Conservation (phyloP, 208 protist genomes). For the Tetramitus jugosus region DNA sequence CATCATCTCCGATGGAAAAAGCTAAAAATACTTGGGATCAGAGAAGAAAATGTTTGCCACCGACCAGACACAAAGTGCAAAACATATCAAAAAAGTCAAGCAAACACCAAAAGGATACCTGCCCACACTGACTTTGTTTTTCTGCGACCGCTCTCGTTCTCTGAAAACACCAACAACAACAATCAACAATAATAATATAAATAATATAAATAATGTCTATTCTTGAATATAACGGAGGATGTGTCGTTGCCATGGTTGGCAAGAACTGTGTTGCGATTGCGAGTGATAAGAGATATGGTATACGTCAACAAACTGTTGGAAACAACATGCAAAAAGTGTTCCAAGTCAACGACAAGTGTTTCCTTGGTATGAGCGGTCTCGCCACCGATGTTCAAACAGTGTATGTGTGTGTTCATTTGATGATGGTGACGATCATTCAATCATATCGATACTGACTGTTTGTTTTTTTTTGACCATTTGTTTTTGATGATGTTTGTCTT, state of each 20-base stretch:
- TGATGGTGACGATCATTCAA: constrained; percentile 64
- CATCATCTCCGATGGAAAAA: no score
- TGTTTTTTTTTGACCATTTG: constrained; percentile 9
- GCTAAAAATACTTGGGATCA: no score
- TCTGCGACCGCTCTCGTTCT: no score
- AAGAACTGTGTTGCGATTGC: constrained; percentile 97
- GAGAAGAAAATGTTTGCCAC: no score
- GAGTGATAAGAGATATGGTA: constrained; percentile 86
- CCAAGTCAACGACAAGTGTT: constrained; percentile 79
- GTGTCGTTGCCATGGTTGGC: constrained; percentile 91
- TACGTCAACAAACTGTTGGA: constrained; percentile 86
- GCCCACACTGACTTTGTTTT: no score
- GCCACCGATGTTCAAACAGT: constrained; percentile 93
- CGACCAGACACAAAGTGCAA: no score
- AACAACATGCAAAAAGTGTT: constrained; percentile 90
- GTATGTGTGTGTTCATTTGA: constrained; percentile 71
- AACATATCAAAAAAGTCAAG: no score
- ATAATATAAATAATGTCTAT: constrained; percentile 7
- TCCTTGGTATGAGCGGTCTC: constrained; percentile 89
- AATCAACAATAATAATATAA: no score
- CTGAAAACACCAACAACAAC: no score
- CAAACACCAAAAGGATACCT: no score
- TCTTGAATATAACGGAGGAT: constrained; percentile 85
- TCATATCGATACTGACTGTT: not conserved
- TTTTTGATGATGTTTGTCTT: not conserved